A percentile compares a stretch with the other conserved stretches of the same genome.
These are phyloP conservation scores for Alternaria sp. DNA, from an alignment of 2,329 filamentous ascomycete species.

Conservation along the genomic window DNA sequence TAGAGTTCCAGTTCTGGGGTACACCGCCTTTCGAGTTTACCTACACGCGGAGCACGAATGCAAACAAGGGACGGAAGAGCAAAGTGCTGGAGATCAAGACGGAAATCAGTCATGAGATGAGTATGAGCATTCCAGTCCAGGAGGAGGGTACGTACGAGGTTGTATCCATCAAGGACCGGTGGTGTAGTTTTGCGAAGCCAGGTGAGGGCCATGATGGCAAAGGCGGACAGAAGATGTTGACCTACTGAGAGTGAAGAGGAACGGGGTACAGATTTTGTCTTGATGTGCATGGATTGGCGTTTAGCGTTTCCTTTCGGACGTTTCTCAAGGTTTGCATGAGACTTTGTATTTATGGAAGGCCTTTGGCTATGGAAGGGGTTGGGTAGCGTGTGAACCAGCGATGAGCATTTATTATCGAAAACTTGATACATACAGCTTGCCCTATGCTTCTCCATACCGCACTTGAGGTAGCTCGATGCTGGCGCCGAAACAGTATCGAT, in stretches of 20 bases:
- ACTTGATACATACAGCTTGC: neutral
- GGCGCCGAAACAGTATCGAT: neutral
- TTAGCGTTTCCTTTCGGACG: neutral
- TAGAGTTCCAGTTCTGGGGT: constrained; percentile 93
- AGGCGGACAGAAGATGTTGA: constrained; percentile 49
- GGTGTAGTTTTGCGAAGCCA: constrained; percentile 84
- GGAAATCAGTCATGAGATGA: constrained; percentile 81
- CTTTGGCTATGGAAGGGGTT: neutral
- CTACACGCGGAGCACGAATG: constrained; percentile 89
- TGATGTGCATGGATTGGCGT: constrained; percentile 2
- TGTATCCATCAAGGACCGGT: constrained; percentile 91
- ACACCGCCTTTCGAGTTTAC: constrained; percentile 98
- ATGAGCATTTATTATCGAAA: neutral
- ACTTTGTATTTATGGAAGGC: neutral
- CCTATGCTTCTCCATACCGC: neutral
- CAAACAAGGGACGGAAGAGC: constrained; percentile 66
- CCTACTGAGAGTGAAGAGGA: constrained; percentile 31
- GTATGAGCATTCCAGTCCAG: constrained; percentile 80
- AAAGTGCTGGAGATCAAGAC: constrained; percentile 86
- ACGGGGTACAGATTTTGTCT: neutral
- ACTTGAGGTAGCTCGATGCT: neutral
- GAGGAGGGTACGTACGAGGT: constrained; percentile 98
- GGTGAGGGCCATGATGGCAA: constrained; percentile 52
- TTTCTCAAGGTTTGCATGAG: neutral
- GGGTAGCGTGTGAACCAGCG: neutral